A percentile compares a stretch with the other conserved stretches of the same genome.
Evolutionary conservation across 2,329 filamentous ascomycete species (phyloP).

Genomic region (Graphilbum ipis-grandicollis): DNA sequence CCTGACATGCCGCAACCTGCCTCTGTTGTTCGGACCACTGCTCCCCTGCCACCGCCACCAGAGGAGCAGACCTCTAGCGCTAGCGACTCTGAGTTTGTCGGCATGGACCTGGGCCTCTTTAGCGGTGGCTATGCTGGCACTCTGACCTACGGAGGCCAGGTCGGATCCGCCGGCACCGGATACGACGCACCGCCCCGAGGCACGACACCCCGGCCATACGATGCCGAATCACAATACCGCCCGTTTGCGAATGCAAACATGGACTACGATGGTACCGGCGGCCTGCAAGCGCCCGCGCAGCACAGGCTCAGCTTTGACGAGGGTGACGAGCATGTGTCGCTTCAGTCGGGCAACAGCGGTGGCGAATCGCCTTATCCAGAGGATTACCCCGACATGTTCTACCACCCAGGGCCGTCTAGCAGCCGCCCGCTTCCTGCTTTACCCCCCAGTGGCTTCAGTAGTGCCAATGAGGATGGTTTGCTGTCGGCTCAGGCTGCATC

Average conservation of each 20-base stretch:
- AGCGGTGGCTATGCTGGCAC: constrained; percentile 51
- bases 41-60: constrained; percentile 25
- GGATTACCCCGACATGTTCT: constrained; percentile 81
- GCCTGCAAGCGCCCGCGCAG: constrained; percentile 56
- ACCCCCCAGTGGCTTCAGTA: too few relatives aligned
- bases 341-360: constrained; percentile 36
- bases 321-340: constrained; percentile 58
- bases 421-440: constrained; percentile 46
- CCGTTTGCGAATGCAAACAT: constrained; percentile 49
- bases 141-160: constrained; percentile 30
- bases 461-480: constrained; percentile 34
- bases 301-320: constrained; percentile 81
- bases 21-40: constrained; percentile 13
- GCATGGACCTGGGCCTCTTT: constrained; percentile 56
- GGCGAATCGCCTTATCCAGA: constrained; percentile 52
- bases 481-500: constrained; percentile 25
- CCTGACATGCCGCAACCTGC: background rate
- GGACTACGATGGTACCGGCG: constrained; percentile 82
- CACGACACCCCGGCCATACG: constrained; percentile 21
- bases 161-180: constrained; percentile 22
- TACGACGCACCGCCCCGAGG: constrained; percentile 29
- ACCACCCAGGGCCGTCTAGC: constrained; percentile 68
- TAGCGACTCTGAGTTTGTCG: constrained; percentile 56
- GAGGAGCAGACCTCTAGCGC: constrained; percentile 41
- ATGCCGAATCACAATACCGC: constrained; percentile 17